Conservation (phyloP, 1,139 yeast species). For the Pichia norvegensis region DNA sequence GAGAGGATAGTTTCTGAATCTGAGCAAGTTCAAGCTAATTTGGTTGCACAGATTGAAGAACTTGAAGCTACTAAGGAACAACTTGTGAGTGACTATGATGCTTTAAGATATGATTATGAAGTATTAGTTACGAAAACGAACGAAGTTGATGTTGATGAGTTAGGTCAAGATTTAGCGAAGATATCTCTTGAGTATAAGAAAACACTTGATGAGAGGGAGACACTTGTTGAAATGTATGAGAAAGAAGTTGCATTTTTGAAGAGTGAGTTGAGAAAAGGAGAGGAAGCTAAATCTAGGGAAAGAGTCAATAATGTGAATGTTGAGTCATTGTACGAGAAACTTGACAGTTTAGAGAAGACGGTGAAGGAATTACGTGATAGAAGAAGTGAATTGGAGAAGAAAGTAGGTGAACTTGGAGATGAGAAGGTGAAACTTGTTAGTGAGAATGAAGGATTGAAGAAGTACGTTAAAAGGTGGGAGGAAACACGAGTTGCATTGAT, state of each 20-base stretch:
- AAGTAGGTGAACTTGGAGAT: slow-evolving; percentile 13
- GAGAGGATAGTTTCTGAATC: slow-evolving; percentile 2
- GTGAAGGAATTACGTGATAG: slow-evolving; percentile 11
- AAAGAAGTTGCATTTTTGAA: slow-evolving; percentile 13
- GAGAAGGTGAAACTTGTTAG: slow-evolving; percentile 4
- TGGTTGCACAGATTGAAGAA: slow-evolving; percentile 16
- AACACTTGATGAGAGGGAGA: slow-evolving; percentile 16
- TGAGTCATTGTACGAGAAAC: slow-evolving; percentile 21
- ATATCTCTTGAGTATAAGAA: slow-evolving; percentile 19
- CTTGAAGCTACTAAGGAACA: slow-evolving; percentile 19
- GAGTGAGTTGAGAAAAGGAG: slow-evolving; percentile 6
- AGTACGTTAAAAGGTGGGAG: neutral
- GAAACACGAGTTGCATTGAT: slow-evolving; percentile 14
- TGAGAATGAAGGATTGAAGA: slow-evolving; percentile 3
- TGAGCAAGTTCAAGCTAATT: slow-evolving; percentile 10
- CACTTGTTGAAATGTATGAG: slow-evolving; percentile 4
- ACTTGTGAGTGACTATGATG: slow-evolving; percentile 20
- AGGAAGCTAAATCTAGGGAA: slow-evolving; percentile 9
- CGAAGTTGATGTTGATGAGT: slow-evolving; percentile 9
- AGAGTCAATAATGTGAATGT: slow-evolving; percentile 11
- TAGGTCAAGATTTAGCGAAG: slow-evolving; percentile 21
- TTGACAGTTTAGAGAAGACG: slow-evolving; percentile 9
- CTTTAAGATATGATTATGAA: slow-evolving; percentile 9
- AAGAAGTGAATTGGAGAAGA: slow-evolving; percentile 10
- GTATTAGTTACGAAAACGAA: neutral